Base-by-base conservation (phyloP, 2,329 filamentous ascomycete species). In the Phialophora macrospora region DNA sequence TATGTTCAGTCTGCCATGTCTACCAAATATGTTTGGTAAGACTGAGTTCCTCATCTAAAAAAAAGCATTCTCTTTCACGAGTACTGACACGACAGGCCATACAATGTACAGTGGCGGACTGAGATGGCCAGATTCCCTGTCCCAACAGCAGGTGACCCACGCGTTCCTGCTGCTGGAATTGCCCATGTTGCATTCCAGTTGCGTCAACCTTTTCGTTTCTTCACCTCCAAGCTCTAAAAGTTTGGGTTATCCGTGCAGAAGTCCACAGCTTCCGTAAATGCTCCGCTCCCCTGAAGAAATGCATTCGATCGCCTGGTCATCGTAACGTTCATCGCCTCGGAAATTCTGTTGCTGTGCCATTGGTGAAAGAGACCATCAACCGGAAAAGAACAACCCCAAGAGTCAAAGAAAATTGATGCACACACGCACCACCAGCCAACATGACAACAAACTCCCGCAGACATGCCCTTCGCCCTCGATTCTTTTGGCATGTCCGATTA, bases 271-370 rank as follows among this genome's bases (percentile, higher is more conserved):
- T 55, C 48, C 60, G 20, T 32, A 49, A 58, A 51, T 49, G 55
- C 32, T 68, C 41, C 48, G 54, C 41, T 56, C 60, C 60, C 58
- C 54, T 57, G 44, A 59, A 62, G 60, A 64, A 62, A 30, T 60
- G 63, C 57, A 66, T 66, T 58, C 55, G 49, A 54, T 64, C 65
- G 65, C 62, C 61, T 55, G 55, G 60, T 66, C 49, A 46, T 66
- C 66, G 58, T 68, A 68, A 70, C 55, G 44, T 68, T 70, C 68
- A 60, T 70, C 65, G 61, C 68, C 65, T 65, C 24, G 44, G 55
- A 63, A 24, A 24, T 34, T 62, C 54, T 48, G 28, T 46, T 57
- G 62, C 62, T 41, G 41, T 30, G 65, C 57, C 63, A 51, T 55
- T 62, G 56, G 51, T 55, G 52, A 46, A 44, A 55, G 48, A 48